Evolutionary conservation across 176 grass and related monocot species (phyloP), one percentile per base, ranked within the genome.

Genomic region (Poa pratensis): DNA sequence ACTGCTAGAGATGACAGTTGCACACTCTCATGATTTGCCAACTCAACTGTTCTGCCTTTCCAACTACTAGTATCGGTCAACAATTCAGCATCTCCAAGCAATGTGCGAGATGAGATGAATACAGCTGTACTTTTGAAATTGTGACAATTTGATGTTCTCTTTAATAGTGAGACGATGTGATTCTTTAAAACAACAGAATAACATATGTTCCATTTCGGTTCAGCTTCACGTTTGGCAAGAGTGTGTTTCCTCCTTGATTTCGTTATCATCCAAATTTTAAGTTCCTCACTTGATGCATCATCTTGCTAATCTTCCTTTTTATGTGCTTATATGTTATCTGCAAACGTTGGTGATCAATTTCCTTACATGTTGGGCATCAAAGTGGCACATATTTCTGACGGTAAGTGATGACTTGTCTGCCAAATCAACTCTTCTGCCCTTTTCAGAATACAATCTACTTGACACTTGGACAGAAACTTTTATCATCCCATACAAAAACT

Each of bases 141-240:
- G 58, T 62, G 23, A 27, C 58, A 62, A 62, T 45, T 45, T 82
- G 17, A 70, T 30, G 37, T 46, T 46, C 37, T 49, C 13, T 46
- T 11, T 46, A 2, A 11, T 46, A 49, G 12, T 49, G 13, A 49
- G 60, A 61, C 22, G 24, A 63, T 72, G 11, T 57, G 17, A 70
- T 30, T 64, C 48, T 76, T 90, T 83, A 74, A 83, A 67, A 83
- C 26, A 79, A 15, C 57, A 83, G 24, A 75, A 15, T 7, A 13
- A 87, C 78, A 90, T 90, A 81, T 83, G 55, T 72, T 83, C 53
- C 6, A 71, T 61, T 85, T 28, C 13, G 35, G 35, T 80, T 85
- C 77, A 76, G 69, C 82, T 69, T 75, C 48, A 69, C 59, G 57
- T 23, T 28, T 80, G 9, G 22, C 11, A 80, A 64, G 45, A 34